Evolutionary conservation across 257 asterid species (phyloP).

Genomic region (Leptodermis oblonga): DNA sequence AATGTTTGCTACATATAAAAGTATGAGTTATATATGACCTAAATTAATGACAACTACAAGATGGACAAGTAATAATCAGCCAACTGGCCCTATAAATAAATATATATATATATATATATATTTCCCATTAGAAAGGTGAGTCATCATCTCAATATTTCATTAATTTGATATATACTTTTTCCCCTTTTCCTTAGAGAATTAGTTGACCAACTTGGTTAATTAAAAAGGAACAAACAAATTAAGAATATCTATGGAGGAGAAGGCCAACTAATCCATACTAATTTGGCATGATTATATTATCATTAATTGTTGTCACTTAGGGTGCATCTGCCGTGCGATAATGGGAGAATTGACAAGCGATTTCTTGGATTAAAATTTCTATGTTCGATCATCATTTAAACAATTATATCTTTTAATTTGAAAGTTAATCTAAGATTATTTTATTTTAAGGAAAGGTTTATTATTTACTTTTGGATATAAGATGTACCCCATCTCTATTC

Average conservation of each 20-base stretch:
- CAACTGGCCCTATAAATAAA: conserved; percentile 15
- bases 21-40: conserved; percentile 8
- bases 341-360: too few relatives aligned
- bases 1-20: background rate
- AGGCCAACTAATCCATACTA: conserved; percentile 36
- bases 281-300: background rate
- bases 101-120: too few relatives aligned
- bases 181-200: conserved; percentile 18
- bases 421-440: too few relatives aligned
- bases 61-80: conserved; percentile 1
- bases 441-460: too few relatives aligned
- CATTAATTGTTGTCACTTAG: background rate
- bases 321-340: too few relatives aligned
- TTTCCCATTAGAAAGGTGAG: conserved; percentile 18
- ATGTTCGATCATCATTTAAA: too few relatives aligned
- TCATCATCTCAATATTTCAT: background rate
- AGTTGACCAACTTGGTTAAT: conserved; percentile 35
- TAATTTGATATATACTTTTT: background rate
- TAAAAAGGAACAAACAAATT: conserved; percentile 2
- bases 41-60: conserved; percentile 3
- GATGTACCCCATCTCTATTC: too few relatives aligned
- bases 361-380: too few relatives aligned
- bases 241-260: background rate
- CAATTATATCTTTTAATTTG: too few relatives aligned
- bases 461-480: too few relatives aligned